Evolutionary conservation across 306 rosid genomes (phyloP), one percentile per base, ranked within the genome.

Genomic region (Begonia loranthoides): DNA sequence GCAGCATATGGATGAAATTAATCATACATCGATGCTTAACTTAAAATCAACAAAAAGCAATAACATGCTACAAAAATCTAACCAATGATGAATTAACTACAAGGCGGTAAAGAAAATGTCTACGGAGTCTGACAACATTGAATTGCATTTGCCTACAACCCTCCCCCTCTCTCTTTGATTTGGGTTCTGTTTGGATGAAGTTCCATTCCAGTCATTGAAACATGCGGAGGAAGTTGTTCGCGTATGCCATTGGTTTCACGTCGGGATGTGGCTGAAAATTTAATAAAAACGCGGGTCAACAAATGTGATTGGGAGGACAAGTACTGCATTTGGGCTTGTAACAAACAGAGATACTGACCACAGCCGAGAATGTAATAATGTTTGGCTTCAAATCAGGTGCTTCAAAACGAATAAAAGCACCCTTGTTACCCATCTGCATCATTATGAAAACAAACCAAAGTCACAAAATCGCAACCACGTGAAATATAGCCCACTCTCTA

Each of bases 381-480:
- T 86, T 75, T 1, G 96, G 96, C 76, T 86, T 86, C 78, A 83
- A 28, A 50, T 83, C 93, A 34, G 96, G 99, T 1, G 93, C 84
- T 72, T 86, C 81, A 10, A 92, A 92, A 46, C 93, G 94, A 57
- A 92, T 92, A 66, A 86, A 92, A 67, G 99, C 99, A n/a, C 96
- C 99, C 66, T 83, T 92, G 74, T 92, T 92, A 70, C 88, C 96
- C 99, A 92, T 92, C 99, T 92, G 92, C 82, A 68, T 55, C 55
- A 65, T 8, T 12, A 60, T 14, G 24, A 38, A 58, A 49, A 49
- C 33, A 48, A 15, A 56, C 41, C 49, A 19, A n/a, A 14, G 45
- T 41, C 24, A 17, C 49, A 12, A 15, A 43, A 51, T 21, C 13
- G 3, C 4, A 28, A 28, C 9, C 36, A 8, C 33, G 28, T 17